Conservation (phyloP, 805 yeast species). For the Kazachstania martiniae region DNA sequence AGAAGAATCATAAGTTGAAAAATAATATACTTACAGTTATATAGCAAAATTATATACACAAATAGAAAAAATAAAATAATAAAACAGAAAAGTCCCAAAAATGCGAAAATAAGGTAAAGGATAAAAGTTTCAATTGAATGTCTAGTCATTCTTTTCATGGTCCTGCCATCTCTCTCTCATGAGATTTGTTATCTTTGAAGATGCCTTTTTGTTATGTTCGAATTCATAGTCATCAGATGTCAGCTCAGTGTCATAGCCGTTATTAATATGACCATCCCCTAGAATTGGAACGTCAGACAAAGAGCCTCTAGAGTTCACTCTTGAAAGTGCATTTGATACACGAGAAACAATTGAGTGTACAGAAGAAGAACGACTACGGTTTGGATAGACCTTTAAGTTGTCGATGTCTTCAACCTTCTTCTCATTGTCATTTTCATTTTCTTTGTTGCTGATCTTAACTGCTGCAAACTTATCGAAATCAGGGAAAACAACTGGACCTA, state of each 20-base stretch:
- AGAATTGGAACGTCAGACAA: slow-evolving; percentile 57
- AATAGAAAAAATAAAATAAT: not conserved
- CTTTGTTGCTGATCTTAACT: slow-evolving; percentile 1
- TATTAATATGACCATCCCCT: slow-evolving; percentile 13
- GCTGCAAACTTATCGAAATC: slow-evolving; percentile 47
- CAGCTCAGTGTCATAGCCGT: slow-evolving; percentile 4
- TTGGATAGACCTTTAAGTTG: slow-evolving; percentile 5
- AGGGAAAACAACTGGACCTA: slow-evolving; percentile 82
- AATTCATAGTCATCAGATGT: slow-evolving; percentile 1
- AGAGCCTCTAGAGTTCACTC: slow-evolving; percentile 51
- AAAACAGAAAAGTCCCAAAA: not conserved
- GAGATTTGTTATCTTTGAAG: slow-evolving; percentile 16
- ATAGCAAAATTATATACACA: no score
- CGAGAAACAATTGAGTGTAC: slow-evolving; percentile 27
- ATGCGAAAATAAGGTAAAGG: no score
- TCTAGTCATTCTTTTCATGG: slow-evolving; percentile 14
- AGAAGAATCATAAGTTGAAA: no score
- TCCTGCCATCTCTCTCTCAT: slow-evolving; percentile 21
- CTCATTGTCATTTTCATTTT: slow-evolving; percentile 1
- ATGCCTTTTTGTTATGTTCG: slow-evolving; percentile 4
- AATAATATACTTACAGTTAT: no score
- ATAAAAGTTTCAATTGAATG: no score
- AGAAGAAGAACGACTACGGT: slow-evolving; percentile 22
- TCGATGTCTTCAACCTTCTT: slow-evolving; percentile 2
- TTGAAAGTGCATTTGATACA: slow-evolving; percentile 47